Percentiles rank a stretch among this genome's conserved stretches.
phyloP scores from a whole-genome alignment of 2,329 filamentous ascomycete genomes.

The Drechmeria coniospora region DNA sequence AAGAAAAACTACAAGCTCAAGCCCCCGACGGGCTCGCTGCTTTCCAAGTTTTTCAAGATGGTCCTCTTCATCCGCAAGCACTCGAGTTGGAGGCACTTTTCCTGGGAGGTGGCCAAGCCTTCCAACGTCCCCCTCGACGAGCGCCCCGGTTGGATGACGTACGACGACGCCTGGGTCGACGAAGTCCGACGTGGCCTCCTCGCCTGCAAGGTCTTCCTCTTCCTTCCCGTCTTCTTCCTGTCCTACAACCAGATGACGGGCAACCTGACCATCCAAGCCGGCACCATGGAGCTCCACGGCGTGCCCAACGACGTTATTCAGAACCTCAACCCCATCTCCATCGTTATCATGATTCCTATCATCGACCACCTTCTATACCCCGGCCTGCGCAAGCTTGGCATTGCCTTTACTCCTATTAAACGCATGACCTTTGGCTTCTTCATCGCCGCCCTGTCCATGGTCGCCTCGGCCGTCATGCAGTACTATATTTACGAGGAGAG shows the following conservation, averaged over 20 bases:
- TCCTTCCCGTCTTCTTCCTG: slow-evolving; percentile 48
- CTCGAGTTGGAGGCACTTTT: slow-evolving; percentile 32
- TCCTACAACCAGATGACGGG: slow-evolving; percentile 37
- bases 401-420: slow-evolving; percentile 60
- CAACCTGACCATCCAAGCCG: slow-evolving; percentile 47
- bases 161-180: slow-evolving; percentile 67
- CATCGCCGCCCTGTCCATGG: slow-evolving; percentile 43
- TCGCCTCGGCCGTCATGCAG: slow-evolving; percentile 37
- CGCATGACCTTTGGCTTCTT: slow-evolving; percentile 58
- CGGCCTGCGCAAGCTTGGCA: slow-evolving; percentile 42
- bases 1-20: slow-evolving; percentile 1
- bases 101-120: slow-evolving; percentile 59
- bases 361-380: slow-evolving; percentile 56
- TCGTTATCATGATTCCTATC: slow-evolving; percentile 61
- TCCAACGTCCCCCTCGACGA: slow-evolving; percentile 37
- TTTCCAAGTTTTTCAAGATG: neutral
- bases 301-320: slow-evolving; percentile 64
- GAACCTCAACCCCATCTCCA: slow-evolving; percentile 58
- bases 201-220: slow-evolving; percentile 54
- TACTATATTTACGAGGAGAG: slow-evolving; percentile 50
- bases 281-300: slow-evolving; percentile 49
- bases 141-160: slow-evolving; percentile 57
- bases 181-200: slow-evolving; percentile 53
- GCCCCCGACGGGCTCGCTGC: neutral
- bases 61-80: slow-evolving; percentile 38